A percentile compares a stretch with the other conserved stretches of the same genome.
phyloP scores from a whole-genome alignment of 1,284 basidiomycete species.

The Tilletia caries region DNA sequence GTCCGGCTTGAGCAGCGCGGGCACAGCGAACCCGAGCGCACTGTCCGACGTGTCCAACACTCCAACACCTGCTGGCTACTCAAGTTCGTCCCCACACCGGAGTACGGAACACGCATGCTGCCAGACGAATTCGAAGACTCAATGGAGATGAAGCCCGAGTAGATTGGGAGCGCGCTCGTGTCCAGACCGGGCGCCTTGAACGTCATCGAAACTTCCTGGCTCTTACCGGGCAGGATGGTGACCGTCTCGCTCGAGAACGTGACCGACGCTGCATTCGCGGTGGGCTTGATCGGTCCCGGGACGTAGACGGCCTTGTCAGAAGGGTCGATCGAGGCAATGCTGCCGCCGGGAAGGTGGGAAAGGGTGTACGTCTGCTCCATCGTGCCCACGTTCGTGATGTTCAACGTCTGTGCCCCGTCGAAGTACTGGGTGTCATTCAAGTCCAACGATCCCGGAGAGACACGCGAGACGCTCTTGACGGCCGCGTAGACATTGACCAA shows the following conservation, averaged over 20 bases:
- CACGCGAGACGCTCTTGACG: conserved; percentile 59
- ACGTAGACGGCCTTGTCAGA: conserved; percentile 37
- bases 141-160: conserved; percentile 64
- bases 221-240: conserved; percentile 53
- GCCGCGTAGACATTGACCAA: conserved; percentile 66
- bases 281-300: conserved; percentile 61
- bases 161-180: conserved; percentile 61
- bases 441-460: conserved; percentile 64
- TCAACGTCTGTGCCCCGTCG: conserved; percentile 32
- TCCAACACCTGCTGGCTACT: conserved; percentile 26
- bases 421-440: conserved; percentile 66
- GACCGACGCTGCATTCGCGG: conserved; percentile 57
- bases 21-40: conserved; percentile 30
- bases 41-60: conserved; percentile 33
- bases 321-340: conserved; percentile 57
- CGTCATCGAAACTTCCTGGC: conserved; percentile 46
- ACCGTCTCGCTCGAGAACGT: conserved; percentile 54
- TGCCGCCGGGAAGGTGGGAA: conserved; percentile 39
- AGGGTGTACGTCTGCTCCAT: conserved; percentile 36
- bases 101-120: conserved; percentile 32
- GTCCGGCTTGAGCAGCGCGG: conserved; percentile 25
- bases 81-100: conserved; percentile 28
- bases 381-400: conserved; percentile 38
- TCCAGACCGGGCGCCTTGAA: conserved; percentile 60
- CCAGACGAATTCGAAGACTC: conserved; percentile 61